phyloP scores from a whole-genome alignment of 2,329 filamentous ascomycete genomes.

The Claviceps pazoutovae region DNA sequence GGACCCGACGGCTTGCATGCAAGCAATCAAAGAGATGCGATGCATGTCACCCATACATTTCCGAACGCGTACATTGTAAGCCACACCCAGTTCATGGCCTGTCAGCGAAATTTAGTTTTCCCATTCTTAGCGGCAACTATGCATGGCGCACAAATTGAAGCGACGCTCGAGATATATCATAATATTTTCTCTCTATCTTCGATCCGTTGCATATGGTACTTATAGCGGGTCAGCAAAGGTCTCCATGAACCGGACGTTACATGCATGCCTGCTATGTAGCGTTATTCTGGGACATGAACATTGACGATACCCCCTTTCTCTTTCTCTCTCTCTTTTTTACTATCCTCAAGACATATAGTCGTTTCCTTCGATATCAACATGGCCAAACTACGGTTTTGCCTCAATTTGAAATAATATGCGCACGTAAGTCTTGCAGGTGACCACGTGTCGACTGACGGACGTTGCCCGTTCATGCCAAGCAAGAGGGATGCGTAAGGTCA shows the following conservation, averaged over 20 bases:
- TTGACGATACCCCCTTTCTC: slow-evolving; percentile 3
- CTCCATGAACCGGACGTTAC: background rate
- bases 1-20: background rate
- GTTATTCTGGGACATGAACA: slow-evolving; percentile 2
- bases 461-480: background rate
- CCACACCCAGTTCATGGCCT: slow-evolving; percentile 1
- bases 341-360: background rate
- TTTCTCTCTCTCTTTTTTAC: background rate
- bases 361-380: background rate
- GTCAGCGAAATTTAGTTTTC: background rate
- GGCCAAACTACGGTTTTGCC: background rate
- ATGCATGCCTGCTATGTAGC: slow-evolving; percentile 2
- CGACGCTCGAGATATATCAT: background rate
- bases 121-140: background rate
- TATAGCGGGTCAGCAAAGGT: background rate
- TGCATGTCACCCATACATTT: background rate
- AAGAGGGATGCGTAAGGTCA: background rate
- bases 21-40: background rate
- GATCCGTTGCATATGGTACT: background rate
- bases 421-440: slow-evolving; percentile 1
- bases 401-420: background rate
- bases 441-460: background rate
- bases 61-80: slow-evolving; percentile 1
- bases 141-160: background rate
- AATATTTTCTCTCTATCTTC: background rate